Evolutionary conservation across 1,284 basidiomycete genomes (phyloP).

Genomic region (Xerocomus minutiporus): DNA sequence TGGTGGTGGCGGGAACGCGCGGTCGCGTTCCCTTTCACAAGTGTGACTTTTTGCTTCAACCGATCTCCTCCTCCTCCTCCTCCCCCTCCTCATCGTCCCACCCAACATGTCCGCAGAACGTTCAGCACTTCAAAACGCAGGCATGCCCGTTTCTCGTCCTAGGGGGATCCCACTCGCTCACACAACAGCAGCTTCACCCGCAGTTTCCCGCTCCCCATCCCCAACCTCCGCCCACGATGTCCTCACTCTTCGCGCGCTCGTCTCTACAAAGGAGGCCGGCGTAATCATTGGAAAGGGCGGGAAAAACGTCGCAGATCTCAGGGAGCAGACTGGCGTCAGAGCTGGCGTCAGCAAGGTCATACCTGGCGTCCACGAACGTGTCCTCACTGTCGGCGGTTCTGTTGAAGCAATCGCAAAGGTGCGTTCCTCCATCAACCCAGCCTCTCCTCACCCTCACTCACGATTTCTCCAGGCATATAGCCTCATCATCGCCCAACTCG

Average conservation of each 20-base stretch:
- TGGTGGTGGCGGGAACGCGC: constrained; percentile 32
- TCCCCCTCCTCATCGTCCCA: constrained; percentile 30
- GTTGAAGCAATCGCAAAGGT: constrained; percentile 91
- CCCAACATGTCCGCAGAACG: constrained; percentile 60
- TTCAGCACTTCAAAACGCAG: constrained; percentile 47
- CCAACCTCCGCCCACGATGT: constrained; percentile 53
- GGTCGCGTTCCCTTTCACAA: constrained; percentile 16
- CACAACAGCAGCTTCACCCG: constrained; percentile 40
- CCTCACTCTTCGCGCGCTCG: constrained; percentile 87
- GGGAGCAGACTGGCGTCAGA: constrained; percentile 93
- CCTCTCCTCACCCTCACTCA: constrained; percentile 6
- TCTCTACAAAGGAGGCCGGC: constrained; percentile 94
- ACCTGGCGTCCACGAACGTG: constrained; percentile 94
- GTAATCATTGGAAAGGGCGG: constrained; percentile 96
- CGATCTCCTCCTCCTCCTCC: constrained; percentile 22
- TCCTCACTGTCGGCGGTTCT: constrained; percentile 88
- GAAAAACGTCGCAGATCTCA: constrained; percentile 94
- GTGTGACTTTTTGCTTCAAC: constrained; percentile 9
- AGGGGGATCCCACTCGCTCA: constrained; percentile 13
- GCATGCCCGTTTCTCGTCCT: constrained; percentile 32
- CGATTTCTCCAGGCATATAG: constrained; percentile 72
- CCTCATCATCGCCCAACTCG: constrained; percentile 91
- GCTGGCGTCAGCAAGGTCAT: constrained; percentile 99
- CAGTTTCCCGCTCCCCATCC: constrained; percentile 66
- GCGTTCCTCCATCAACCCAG: constrained; percentile 18